Conservation (phyloP, 441 rosid genomes). For the Gossypium aridum region DNA sequence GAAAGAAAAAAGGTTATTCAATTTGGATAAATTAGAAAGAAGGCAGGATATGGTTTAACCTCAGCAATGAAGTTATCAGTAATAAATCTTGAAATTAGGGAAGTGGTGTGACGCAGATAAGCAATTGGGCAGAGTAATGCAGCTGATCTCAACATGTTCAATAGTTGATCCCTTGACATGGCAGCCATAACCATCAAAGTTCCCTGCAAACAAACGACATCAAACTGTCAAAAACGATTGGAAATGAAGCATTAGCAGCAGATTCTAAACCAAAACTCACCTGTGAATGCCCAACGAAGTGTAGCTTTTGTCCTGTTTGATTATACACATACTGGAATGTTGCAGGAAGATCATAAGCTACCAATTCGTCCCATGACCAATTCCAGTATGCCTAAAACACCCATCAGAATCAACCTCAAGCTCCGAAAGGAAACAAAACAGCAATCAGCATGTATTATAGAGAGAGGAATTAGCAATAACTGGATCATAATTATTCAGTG, state of each 20-base stretch:
- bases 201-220: constrained; percentile 25
- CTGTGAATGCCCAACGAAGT: constrained; percentile 43
- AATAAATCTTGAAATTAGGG: constrained; percentile 26
- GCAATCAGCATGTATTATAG: background rate
- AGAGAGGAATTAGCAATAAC: constrained; percentile 14
- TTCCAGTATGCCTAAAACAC: constrained; percentile 38
- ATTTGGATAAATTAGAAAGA: background rate
- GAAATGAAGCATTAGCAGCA: background rate
- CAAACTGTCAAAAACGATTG: background rate
- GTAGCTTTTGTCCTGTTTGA: constrained; percentile 35
- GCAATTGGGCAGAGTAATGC: constrained; percentile 38
- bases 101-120: constrained; percentile 29
- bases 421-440: background rate
- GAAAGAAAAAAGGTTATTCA: background rate
- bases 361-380: constrained; percentile 57
- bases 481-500: constrained; percentile 26
- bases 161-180: constrained; percentile 26
- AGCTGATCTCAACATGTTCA: constrained; percentile 40
- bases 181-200: constrained; percentile 44
- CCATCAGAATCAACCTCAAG: background rate
- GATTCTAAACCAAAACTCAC: constrained; percentile 12
- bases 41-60: constrained; percentile 18
- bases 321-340: constrained; percentile 31
- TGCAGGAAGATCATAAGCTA: constrained; percentile 45
- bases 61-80: constrained; percentile 28